Evolutionary conservation across 257 asterid genomes (phyloP).

Genomic region (Marsdenia floribunda): DNA sequence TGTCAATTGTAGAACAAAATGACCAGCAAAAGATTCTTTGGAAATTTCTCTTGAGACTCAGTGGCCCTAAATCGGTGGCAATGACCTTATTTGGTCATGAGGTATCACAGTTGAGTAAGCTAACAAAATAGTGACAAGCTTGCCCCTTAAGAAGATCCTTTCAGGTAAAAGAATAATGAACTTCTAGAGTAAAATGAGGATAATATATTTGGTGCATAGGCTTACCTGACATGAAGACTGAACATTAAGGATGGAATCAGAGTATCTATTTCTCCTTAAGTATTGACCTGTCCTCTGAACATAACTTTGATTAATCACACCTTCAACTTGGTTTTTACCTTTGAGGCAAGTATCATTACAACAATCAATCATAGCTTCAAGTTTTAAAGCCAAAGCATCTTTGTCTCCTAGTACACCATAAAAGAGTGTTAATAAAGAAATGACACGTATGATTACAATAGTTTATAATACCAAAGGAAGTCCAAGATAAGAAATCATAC

Average conservation of each 20-base stretch:
- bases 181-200: not conserved
- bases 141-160: not conserved
- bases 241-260: conserved; percentile 7
- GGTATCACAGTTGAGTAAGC: no score
- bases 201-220: not conserved
- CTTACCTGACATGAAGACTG: conserved; percentile 16
- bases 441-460: not conserved
- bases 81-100: no score
- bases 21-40: no score
- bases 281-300: not conserved
- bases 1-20: no score
- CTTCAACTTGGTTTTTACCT: not conserved
- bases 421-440: not conserved
- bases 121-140: not conserved
- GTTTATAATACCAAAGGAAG: not conserved
- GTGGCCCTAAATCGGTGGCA: no score
- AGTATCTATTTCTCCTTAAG: conserved; percentile 2
- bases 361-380: conserved; percentile 15
- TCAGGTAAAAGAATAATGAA: not conserved
- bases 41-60: no score
- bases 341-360: conserved; percentile 11
- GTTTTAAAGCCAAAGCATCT: conserved; percentile 14
- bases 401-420: conserved; percentile 13
- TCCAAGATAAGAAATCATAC: conserved; percentile 14
- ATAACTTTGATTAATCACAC: not conserved